Evolutionary conservation across 2,329 filamentous ascomycete genomes (phyloP).

Genomic region (Emergomyces pasteurianus): DNA sequence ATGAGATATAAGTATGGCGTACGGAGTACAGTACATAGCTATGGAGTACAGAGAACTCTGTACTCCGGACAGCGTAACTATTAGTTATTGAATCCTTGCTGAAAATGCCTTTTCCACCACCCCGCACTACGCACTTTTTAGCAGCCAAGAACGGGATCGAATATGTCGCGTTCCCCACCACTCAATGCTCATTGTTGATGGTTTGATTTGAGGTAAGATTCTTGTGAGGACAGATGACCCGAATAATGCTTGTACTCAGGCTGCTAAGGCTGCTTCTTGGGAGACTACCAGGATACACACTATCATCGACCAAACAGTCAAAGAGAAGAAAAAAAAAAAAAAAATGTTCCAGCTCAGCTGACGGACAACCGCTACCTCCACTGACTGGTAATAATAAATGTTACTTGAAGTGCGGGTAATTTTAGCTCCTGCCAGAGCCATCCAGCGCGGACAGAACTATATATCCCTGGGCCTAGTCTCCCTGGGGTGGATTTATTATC

Average conservation of each 20-base stretch:
- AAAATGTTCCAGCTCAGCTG: too few relatives aligned
- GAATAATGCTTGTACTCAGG: neutral
- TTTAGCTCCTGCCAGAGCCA: neutral
- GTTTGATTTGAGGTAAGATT: neutral
- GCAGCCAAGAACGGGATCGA: neutral
- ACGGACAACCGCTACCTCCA: neutral
- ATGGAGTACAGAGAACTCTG: too few relatives aligned
- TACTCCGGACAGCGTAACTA: too few relatives aligned
- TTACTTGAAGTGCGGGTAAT: neutral
- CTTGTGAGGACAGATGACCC: neutral
- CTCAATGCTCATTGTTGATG: too few relatives aligned
- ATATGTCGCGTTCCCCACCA: too few relatives aligned
- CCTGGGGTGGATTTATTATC: neutral
- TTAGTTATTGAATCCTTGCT: too few relatives aligned
- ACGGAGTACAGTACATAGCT: too few relatives aligned
- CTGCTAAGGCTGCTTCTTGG: neutral
- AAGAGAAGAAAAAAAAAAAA: too few relatives aligned
- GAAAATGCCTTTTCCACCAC: too few relatives aligned
- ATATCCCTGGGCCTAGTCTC: neutral
- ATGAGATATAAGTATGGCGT: too few relatives aligned
- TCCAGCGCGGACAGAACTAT: neutral
- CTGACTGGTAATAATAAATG: neutral
- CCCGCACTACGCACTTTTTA: neutral
- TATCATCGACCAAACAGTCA: neutral
- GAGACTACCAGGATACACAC: neutral